Base-by-base conservation (phyloP, 1,284 basidiomycete species). In the Malassezia furfur region DNA sequence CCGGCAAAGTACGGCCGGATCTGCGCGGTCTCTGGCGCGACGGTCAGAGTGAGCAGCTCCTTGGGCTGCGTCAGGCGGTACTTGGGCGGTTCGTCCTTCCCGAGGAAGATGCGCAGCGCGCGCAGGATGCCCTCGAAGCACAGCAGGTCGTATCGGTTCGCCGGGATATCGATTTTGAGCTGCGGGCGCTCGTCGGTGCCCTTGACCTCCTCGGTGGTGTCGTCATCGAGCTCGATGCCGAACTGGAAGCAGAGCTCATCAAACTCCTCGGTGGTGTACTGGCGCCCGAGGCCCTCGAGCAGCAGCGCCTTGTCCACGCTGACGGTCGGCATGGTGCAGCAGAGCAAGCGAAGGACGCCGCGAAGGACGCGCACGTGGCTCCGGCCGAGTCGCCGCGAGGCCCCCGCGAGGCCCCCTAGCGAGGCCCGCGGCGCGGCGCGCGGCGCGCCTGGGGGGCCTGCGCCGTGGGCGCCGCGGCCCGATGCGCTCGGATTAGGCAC, bases 121-220 rank as follows among this genome's bases (percentile, higher is more conserved):
- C 89, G 83, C 19, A 90, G 82, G 68, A 99, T 88, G 54, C 94
- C 94, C 78, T 99, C 94, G 68, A 94, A 85, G 75, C 94, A 99
- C 45, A 98, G 83, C 19, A 99, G 81, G 78, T 99, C 94, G 74
- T 98, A 96, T 81, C 91, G 52, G 62, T 91, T 98, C 25, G 94
- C 94, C 31, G 94, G 93, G 50, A 96, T 83, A 77, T 99, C 93
- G 69, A 99, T 96, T 82, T 98, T 99, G 66, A 98, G 80, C 86
- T 93, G 86, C 84, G 91, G 38, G 84, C 89, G 65, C 85, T 86
- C 79, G 84, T 88, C 74, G 81, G 84, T 57, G 82, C 66, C 67
- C 3, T 65, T 83, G 37, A 91, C 87, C 66, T 90, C 87, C 67
- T 84, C 82, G 2, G 91, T 94, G 30, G 91, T 96, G 87, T 96